These are phyloP conservation scores for Heterobasidion parviporum DNA, from an alignment of 1,284 basidiomycete genomes.

Conservation along the genomic window DNA sequence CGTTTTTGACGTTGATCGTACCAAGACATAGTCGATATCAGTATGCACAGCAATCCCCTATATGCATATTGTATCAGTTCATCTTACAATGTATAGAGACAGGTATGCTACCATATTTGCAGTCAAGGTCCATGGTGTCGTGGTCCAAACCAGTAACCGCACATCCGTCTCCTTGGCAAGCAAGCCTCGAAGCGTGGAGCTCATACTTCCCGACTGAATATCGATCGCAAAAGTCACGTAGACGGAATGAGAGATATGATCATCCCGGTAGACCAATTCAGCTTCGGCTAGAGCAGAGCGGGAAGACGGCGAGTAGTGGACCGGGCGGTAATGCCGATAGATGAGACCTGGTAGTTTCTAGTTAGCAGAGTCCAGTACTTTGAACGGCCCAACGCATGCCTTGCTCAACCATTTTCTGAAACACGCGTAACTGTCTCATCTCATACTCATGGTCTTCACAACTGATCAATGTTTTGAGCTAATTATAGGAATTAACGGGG, in stretches of 20 bases:
- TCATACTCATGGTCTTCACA: constrained; percentile 77
- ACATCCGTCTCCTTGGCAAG: constrained; percentile 21
- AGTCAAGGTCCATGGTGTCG: constrained; percentile 95
- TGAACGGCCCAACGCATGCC: constrained; percentile 32
- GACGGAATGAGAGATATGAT: constrained; percentile 82
- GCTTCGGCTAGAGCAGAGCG: constrained; percentile 93
- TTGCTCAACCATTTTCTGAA: constrained; percentile 83
- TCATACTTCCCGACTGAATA: constrained; percentile 13
- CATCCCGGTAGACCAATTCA: constrained; percentile 86
- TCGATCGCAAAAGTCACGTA: constrained; percentile 77
- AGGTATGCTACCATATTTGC: constrained; percentile 81
- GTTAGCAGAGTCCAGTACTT: neutral
- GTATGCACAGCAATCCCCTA: constrained; percentile 83
- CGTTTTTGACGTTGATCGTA: constrained; percentile 27
- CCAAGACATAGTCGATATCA: constrained; percentile 65
- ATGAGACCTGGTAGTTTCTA: constrained; percentile 53
- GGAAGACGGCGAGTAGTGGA: constrained; percentile 95
- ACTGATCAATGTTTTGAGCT: neutral
- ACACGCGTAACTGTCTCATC: constrained; percentile 81
- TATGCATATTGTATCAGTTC: neutral
- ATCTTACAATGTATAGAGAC: constrained; percentile 2
- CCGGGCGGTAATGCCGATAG: constrained; percentile 82
- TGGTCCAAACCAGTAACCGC: constrained; percentile 91
- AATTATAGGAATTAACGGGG: constrained; percentile 6
- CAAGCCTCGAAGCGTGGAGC: constrained; percentile 15